Percentiles rank a stretch among this genome's conserved stretches.
Evolutionary conservation across 2,329 filamentous ascomycete genomes (phyloP).

Genomic region (Exophiala oligosperma): DNA sequence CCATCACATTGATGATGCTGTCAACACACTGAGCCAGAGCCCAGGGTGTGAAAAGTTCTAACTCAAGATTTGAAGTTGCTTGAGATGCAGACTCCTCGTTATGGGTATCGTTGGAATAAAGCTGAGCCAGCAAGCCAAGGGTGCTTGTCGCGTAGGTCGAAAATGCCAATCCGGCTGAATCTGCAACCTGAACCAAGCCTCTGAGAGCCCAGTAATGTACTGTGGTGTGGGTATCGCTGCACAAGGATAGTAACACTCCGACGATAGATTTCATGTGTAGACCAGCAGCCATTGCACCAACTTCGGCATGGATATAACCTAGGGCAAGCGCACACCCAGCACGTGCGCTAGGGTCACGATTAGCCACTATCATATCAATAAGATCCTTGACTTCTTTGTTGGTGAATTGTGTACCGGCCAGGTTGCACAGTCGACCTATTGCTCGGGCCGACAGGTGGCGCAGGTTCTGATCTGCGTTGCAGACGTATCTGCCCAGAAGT

Average conservation of each 20-base stretch:
- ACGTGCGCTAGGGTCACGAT: conserved; percentile 87
- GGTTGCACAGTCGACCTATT: conserved; percentile 79
- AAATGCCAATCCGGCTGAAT: conserved; percentile 90
- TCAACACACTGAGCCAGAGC: conserved; percentile 87
- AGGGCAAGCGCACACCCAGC: conserved; percentile 93
- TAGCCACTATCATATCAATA: conserved; percentile 90
- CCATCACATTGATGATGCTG: conserved; percentile 94
- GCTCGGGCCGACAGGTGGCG: conserved; percentile 83
- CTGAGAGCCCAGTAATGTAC: conserved; percentile 97
- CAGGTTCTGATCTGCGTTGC: conserved; percentile 81
- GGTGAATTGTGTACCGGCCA: conserved; percentile 84
- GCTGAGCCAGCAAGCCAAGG: conserved; percentile 87
- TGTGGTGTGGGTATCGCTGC: conserved; percentile 89
- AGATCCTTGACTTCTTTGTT: conserved; percentile 86
- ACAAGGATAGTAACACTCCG: conserved; percentile 96
- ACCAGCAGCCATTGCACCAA: conserved; percentile 95
- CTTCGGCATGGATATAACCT: conserved; percentile 89
- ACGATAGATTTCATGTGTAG: conserved; percentile 96
- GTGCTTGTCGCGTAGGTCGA: conserved; percentile 86
- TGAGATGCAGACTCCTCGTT: conserved; percentile 78
- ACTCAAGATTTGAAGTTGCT: conserved; percentile 85
- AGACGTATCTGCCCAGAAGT: conserved; percentile 62
- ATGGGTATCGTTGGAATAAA: conserved; percentile 90
- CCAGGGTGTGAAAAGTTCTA: conserved; percentile 77
- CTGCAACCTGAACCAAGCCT: conserved; percentile 79